Evolutionary conservation across 495 filamentous ascomycete genomes (phyloP), one percentile per base, ranked within the genome.

Genomic region (Stereocaulon alpinum): DNA sequence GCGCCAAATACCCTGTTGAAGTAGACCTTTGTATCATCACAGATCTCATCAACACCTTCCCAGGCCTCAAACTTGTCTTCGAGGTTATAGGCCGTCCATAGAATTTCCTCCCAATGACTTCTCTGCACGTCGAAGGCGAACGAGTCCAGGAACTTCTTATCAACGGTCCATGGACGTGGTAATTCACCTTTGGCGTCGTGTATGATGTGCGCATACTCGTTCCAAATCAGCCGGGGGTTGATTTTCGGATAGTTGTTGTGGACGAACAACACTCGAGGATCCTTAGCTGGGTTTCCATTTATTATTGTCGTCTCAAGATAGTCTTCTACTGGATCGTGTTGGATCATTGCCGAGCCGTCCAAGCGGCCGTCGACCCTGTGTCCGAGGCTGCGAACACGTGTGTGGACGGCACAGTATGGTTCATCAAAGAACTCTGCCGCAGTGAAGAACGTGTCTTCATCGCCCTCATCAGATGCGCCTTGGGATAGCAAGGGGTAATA

Each of bases 361-460:
- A 70, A 14, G 12, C 12, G n/a, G 4, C 7, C 34, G 29, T 63
- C 64, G 20, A 62, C 53, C 18, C 30, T 62, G 12, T 61, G 40
- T 10, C 69, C 69, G 0, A 73, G 67, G 1, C 64, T 66, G 12
- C 49, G 61, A 4, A 54, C 59, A 5, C 51, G 24, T 60, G 61
- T 40, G 56, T 62, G 61, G 58, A 82, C 76, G 54, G 73, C 71
- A 59, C 75, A 79, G 62, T 74, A 80, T 10, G 76, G 67, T 32
- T 71, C 67, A 9, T 68, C 65, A 12, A 77, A 62, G 14, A 73
- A 74, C 2, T 72, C 51, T 2, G 79, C 79, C 1, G 78, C 79
- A 0, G 75, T 61, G 6, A 77, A 63, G 61, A 83, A 82, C 3
- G 76, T 83, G 59, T 83, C 81, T 66, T 82, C 83, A 64, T 83